Percentiles rank a stretch among this genome's conserved stretches.
Conservation (phyloP, 768 basidiomycete genomes). For the Clitopilus passeckerianus region DNA sequence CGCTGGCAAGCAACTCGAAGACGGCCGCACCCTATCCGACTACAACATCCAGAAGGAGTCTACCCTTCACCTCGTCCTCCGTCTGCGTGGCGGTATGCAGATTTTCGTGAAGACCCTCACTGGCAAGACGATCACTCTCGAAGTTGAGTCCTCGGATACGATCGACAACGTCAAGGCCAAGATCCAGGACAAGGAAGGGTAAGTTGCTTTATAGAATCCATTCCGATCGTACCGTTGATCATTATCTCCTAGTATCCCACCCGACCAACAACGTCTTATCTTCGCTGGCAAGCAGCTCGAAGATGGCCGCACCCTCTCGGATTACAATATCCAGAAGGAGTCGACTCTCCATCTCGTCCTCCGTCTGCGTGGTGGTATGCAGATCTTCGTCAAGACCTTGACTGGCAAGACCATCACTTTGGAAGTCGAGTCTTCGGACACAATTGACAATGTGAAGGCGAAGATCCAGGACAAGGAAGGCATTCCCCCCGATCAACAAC, state of each 20-base stretch:
- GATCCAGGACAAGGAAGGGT: slow-evolving; percentile 88
- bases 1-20: slow-evolving; percentile 93
- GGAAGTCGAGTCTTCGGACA: slow-evolving; percentile 91
- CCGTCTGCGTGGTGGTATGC: slow-evolving; percentile 87
- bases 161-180: slow-evolving; percentile 88
- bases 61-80: slow-evolving; percentile 83
- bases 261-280: slow-evolving; percentile 87
- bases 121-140: slow-evolving; percentile 89
- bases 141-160: slow-evolving; percentile 83
- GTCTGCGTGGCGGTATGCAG: slow-evolving; percentile 90
- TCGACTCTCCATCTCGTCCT: slow-evolving; percentile 80
- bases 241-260: slow-evolving; percentile 41
- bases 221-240: not conserved
- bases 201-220: not conserved
- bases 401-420: slow-evolving; percentile 92
- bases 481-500: slow-evolving; percentile 84
- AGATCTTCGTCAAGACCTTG: slow-evolving; percentile 84
- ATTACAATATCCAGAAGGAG: slow-evolving; percentile 91
- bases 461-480: slow-evolving; percentile 85
- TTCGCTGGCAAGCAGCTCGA: slow-evolving; percentile 93
- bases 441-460: slow-evolving; percentile 86
- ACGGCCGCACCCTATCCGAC: slow-evolving; percentile 85
- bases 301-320: slow-evolving; percentile 85
- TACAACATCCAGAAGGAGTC: slow-evolving; percentile 97
- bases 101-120: slow-evolving; percentile 82